These are phyloP conservation scores for Xylaria sp. DNA, from an alignment of 2,329 filamentous ascomycete genomes.

Conservation along the genomic window DNA sequence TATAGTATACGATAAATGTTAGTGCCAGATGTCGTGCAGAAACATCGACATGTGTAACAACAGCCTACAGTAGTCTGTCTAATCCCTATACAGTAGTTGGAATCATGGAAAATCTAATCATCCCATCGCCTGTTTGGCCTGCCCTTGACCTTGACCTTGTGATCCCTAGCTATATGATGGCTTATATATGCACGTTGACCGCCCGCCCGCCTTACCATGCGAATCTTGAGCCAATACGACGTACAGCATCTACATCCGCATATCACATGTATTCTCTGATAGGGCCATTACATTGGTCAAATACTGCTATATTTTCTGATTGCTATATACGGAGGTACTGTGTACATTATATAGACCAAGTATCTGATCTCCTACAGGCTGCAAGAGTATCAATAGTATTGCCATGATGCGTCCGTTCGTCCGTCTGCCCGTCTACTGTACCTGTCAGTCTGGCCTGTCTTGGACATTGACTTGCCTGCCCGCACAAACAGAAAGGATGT, in stretches of 20 bases:
- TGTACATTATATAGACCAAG: not conserved
- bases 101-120: slow-evolving; percentile 16
- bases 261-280: too few species aligned
- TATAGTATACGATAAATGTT: not conserved
- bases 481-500: not conserved
- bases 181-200: slow-evolving; percentile 20
- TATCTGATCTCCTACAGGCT: not conserved
- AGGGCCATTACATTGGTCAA: too few species aligned
- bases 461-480: slow-evolving; percentile 10
- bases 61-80: not conserved
- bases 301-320: too few species aligned
- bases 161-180: slow-evolving; percentile 10
- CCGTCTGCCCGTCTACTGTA: not conserved
- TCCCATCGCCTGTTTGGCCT: not conserved
- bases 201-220: not conserved
- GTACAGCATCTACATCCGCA: not conserved
- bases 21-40: slow-evolving; percentile 26
- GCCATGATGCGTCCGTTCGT: not conserved
- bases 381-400: not conserved
- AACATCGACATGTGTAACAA: slow-evolving; percentile 15
- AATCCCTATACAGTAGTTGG: too few species aligned
- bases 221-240: slow-evolving; percentile 1
- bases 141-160: not conserved
- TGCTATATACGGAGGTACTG: not conserved
- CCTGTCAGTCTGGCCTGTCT: too few species aligned